Evolutionary conservation across 768 basidiomycete genomes (phyloP), one percentile per base, ranked within the genome.

Genomic region (Suillus ampliporus): DNA sequence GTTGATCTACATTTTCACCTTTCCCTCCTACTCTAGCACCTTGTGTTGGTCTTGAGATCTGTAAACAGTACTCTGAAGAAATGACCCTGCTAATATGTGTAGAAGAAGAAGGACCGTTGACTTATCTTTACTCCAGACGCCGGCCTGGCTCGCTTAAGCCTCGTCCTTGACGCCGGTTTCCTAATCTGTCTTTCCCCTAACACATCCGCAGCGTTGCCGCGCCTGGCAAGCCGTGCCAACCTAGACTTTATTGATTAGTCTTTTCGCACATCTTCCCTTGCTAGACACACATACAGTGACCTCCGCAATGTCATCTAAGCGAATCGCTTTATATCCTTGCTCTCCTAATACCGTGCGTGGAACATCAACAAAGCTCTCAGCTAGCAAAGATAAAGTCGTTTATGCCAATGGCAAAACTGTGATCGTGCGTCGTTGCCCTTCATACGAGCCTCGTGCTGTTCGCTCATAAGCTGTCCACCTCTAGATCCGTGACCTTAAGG

Each of bases 381-480:
- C 84, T 60, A 84, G 75, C 76, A 92, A 89, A 77, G 91, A 84
- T 75, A 96, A 92, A 81, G 79, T 97, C 64, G 84, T 92, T 17
- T 97, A 98, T 67, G 83, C 90, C 3, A 94, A 91, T 70, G 94
- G 94, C 43, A 88, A 89, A 76, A 86, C 86, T 11, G 88, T 97
- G 56, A 87, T 97, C 69, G 95, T 97, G 72, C 69, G 95, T 83
- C 13, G n/a, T 26, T 57, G 4, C 38, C 50, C 34, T 37, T 61
- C 31, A 19, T 44, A 5, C 58, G 50, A 37, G 8, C 43, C 5
- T 50, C 17, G n/a, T 34, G 9, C 19, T 54, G 60, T 63, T 65
- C 14, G 64, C 44, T 31, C n/a, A 44, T 23, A 11, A 17, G 17
- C 59, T 21, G 26, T 34, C 10, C 5, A 26, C 44, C 2, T 63